Conservation (phyloP, 2,329 filamentous ascomycete species). For the Pseudocercospora macadamiae region DNA sequence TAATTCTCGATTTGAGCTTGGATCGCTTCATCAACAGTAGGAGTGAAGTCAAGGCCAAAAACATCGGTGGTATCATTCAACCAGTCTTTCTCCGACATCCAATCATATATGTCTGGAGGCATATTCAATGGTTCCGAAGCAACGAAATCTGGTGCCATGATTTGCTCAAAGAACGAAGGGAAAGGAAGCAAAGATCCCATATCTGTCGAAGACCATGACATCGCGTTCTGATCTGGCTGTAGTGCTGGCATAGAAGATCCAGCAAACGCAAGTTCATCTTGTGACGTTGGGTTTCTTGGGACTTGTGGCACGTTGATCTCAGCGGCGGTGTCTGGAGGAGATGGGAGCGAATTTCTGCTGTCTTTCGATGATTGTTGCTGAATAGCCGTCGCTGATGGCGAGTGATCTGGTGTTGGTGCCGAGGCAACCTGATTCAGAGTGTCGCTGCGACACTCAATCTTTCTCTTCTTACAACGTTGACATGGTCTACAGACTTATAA, state of each 20-base stretch:
- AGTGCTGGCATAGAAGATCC: background rate
- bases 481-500: background rate
- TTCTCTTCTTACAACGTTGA: constrained; percentile 6
- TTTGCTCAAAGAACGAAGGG: constrained; percentile 29
- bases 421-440: background rate
- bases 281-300: no score
- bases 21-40: constrained; percentile 24
- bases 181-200: constrained; percentile 11
- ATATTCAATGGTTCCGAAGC: constrained; percentile 9
- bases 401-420: background rate
- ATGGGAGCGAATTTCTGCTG: background rate
- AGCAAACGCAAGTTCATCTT: no score
- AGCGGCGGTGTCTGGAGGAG: background rate
- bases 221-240: background rate
- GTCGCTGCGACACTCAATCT: constrained; percentile 13
- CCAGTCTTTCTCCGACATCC: constrained; percentile 25
- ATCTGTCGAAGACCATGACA: constrained; percentile 1
- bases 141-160: constrained; percentile 26
- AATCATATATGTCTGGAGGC: constrained; percentile 23
- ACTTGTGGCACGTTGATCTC: no score
- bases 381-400: background rate
- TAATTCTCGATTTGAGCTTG: background rate
- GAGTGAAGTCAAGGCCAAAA: constrained; percentile 26
- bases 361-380: background rate
- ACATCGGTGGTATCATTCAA: constrained; percentile 20